Conservation (phyloP, 2,329 filamentous ascomycete species). For the Fusarium caatingaense region DNA sequence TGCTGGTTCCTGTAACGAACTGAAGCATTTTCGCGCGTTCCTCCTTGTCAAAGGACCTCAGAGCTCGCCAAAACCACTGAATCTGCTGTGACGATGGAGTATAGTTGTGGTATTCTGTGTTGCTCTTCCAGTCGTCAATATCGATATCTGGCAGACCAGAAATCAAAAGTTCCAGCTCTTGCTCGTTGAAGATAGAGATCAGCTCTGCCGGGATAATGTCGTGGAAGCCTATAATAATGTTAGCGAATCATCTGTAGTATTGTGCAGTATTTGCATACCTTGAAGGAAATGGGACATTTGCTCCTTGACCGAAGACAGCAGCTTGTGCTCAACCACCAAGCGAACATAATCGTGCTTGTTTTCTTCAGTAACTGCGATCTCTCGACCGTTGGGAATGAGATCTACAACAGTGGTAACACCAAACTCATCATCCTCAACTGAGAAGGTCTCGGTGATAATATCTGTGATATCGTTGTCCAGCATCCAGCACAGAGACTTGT, state of each 20-base stretch:
- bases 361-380: slow-evolving; percentile 94
- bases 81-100: slow-evolving; percentile 93
- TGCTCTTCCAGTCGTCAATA: slow-evolving; percentile 98
- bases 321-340: slow-evolving; percentile 91
- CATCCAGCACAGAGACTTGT: slow-evolving; percentile 99
- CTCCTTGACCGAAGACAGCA: slow-evolving; percentile 90
- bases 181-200: slow-evolving; percentile 97
- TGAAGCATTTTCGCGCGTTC: slow-evolving; percentile 96
- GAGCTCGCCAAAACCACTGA: slow-evolving; percentile 99
- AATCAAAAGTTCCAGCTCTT: slow-evolving; percentile 95
- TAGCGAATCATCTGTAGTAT: background rate
- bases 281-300: slow-evolving; percentile 94
- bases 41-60: slow-evolving; percentile 98
- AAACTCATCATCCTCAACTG: slow-evolving; percentile 92
- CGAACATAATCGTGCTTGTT: slow-evolving; percentile 99
- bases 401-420: slow-evolving; percentile 90
- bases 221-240: slow-evolving; percentile 78
- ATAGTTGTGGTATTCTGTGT: slow-evolving; percentile 99
- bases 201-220: slow-evolving; percentile 96
- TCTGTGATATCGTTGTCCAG: slow-evolving; percentile 98
- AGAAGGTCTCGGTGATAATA: slow-evolving; percentile 96
- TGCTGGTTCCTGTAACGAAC: slow-evolving; percentile 98
- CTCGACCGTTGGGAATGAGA: slow-evolving; percentile 85
- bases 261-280: slow-evolving; percentile 61
- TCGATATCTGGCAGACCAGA: slow-evolving; percentile 98